These are phyloP conservation scores for Kluyveromyces starmeri DNA, from an alignment of 805 yeast genomes.

Conservation along the genomic window DNA sequence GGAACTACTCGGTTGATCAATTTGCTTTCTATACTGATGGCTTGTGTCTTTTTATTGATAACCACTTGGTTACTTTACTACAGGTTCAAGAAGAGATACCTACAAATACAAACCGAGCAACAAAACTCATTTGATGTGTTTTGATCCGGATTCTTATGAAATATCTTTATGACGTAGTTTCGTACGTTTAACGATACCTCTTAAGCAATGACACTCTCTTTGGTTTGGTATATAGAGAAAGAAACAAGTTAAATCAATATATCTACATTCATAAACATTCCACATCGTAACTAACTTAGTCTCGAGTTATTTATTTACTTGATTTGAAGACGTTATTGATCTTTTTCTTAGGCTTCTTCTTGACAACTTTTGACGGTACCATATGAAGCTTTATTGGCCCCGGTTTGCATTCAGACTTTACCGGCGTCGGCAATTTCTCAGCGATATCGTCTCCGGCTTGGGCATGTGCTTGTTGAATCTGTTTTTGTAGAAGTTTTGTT, in stretches of 20 bases:
- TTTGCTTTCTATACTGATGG: constrained; percentile 47
- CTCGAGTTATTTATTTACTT: no score
- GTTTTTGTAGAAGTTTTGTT: constrained; percentile 38
- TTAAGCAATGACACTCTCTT: no score
- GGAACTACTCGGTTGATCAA: constrained; percentile 49
- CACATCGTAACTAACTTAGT: no score
- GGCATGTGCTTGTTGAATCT: constrained; percentile 30
- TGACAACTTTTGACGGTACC: constrained; percentile 5
- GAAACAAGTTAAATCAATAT: no score
- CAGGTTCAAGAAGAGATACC: constrained; percentile 35
- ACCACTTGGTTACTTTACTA: constrained; percentile 64
- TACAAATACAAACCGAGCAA: constrained; percentile 23
- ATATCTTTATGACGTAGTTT: no score
- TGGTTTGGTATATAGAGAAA: no score
- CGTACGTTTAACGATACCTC: no score
- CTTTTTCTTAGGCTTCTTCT: constrained; percentile 4
- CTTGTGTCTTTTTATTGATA: constrained; percentile 43
- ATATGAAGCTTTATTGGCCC: constrained; percentile 6
- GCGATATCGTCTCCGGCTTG: background rate
- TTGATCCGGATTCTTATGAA: no score
- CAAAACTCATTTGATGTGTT: constrained; percentile 5
- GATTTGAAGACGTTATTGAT: constrained; percentile 3
- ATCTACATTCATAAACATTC: no score
- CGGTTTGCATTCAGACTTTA: background rate
- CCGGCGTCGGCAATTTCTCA: no score